Conservation (phyloP, 2,329 filamentous ascomycete species). For the Cladosporium austrohemisphaericum region DNA sequence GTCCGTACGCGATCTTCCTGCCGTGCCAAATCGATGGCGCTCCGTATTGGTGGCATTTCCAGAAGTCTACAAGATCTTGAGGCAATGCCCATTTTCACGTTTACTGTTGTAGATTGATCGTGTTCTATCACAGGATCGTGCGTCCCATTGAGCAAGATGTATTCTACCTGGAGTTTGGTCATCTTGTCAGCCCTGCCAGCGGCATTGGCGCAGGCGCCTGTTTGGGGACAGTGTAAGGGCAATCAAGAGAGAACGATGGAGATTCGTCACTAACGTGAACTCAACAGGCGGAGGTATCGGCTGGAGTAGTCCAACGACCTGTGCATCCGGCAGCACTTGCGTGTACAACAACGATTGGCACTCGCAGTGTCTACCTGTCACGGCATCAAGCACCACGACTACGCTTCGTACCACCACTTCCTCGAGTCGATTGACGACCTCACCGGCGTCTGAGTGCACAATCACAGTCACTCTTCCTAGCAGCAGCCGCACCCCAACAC, state of each 20-base stretch:
- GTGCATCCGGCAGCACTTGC: slow-evolving; percentile 35
- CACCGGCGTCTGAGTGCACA: neutral
- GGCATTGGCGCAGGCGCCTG: slow-evolving; percentile 10
- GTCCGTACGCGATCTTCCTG: neutral
- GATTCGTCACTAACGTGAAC: neutral
- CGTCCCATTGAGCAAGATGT: neutral
- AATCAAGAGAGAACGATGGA: too few relatives aligned
- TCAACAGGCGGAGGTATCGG: slow-evolving; percentile 31
- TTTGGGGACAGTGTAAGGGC: slow-evolving; percentile 36
- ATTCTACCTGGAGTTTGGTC: neutral
- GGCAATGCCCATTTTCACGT: neutral
- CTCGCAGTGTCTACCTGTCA: slow-evolving; percentile 31
- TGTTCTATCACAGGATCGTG: neutral
- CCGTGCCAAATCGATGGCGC: slow-evolving; percentile 6
- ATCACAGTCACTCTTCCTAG: slow-evolving; percentile 13
- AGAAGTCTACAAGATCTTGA: neutral
- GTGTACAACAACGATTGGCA: slow-evolving; percentile 34
- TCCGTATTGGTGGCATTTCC: slow-evolving; percentile 1
- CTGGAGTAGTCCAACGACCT: slow-evolving; percentile 36
- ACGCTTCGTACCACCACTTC: slow-evolving; percentile 17
- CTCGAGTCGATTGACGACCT: slow-evolving; percentile 18
- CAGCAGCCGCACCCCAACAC: slow-evolving; percentile 19
- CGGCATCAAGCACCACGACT: neutral
- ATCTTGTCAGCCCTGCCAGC: neutral
- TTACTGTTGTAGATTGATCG: neutral